Evolutionary conservation across 148 eudicot genomes (phyloP).

Genomic region (Camellia lanceoleosa): DNA sequence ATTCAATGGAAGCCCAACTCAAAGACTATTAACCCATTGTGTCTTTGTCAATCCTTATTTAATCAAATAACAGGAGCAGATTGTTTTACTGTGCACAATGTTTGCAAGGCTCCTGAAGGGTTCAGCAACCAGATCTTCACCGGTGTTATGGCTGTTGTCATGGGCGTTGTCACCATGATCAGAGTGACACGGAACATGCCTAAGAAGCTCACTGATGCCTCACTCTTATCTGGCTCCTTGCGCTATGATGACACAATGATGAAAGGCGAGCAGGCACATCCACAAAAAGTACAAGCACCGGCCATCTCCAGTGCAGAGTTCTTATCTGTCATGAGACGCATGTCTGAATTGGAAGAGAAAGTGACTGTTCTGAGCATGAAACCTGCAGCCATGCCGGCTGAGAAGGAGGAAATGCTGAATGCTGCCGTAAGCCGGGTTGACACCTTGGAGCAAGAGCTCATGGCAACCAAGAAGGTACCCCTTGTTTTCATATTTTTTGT

Average conservation of each 20-base stretch:
- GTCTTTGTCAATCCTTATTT: neutral
- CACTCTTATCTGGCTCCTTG: constrained; percentile 51
- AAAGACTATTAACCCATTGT: neutral
- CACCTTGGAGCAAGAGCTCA: constrained; percentile 70
- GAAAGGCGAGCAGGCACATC: constrained; percentile 21
- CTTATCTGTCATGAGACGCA: constrained; percentile 66
- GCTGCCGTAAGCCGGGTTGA: constrained; percentile 62
- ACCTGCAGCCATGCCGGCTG: constrained; percentile 66
- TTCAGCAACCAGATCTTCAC: constrained; percentile 49
- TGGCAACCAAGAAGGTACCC: constrained; percentile 69
- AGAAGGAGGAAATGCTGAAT: constrained; percentile 86
- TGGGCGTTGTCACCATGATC: constrained; percentile 82
- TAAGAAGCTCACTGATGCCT: constrained; percentile 64
- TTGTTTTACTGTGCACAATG: constrained; percentile 28
- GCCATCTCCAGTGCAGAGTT: constrained; percentile 54
- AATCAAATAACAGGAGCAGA: constrained; percentile 26
- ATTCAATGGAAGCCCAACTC: neutral
- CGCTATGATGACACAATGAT: constrained; percentile 36
- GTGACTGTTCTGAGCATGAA: constrained; percentile 46
- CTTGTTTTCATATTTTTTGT: neutral
- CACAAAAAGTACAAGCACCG: constrained; percentile 36
- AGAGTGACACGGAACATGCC: constrained; percentile 82
- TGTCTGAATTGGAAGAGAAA: constrained; percentile 82
- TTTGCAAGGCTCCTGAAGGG: constrained; percentile 38
- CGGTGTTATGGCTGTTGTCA: constrained; percentile 72